Conservation (phyloP, 1,139 yeast genomes). For the Candida sp. region DNA sequence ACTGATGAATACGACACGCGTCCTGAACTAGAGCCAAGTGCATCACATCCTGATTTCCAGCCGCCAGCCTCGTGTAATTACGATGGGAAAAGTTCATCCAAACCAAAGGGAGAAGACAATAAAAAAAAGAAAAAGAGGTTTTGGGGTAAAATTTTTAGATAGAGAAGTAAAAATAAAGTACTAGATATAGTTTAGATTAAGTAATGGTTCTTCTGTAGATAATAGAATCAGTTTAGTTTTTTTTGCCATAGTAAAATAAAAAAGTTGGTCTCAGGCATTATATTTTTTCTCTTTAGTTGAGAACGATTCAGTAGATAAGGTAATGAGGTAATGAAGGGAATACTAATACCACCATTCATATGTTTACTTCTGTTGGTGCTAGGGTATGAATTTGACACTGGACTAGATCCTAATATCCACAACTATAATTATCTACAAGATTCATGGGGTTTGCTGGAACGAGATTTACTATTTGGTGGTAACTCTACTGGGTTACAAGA, state of each 20-base stretch:
- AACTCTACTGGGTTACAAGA: conserved; percentile 33
- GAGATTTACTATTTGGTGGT: background rate
- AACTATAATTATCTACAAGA: background rate
- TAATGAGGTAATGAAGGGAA: background rate
- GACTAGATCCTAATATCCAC: background rate
- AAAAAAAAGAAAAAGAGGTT: conserved; percentile 27
- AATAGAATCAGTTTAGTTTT: background rate
- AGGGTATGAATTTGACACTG: background rate
- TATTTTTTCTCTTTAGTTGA: background rate
- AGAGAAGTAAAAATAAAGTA: background rate
- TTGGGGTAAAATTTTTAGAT: conserved; percentile 16
- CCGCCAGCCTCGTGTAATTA: conserved; percentile 1
- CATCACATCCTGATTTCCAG: conserved; percentile 39
- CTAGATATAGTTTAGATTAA: no score
- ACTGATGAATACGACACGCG: conserved; percentile 25
- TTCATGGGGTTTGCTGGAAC: background rate
- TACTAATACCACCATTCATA: background rate
- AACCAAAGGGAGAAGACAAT: conserved; percentile 13
- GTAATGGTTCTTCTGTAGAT: background rate
- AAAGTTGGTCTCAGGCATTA: no score
- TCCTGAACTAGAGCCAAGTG: conserved; percentile 33
- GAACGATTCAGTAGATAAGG: background rate
- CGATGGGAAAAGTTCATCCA: conserved; percentile 4
- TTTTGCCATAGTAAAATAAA: background rate
- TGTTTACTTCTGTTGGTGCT: background rate